phyloP scores from a whole-genome alignment of 257 asterid species.

The Apocynum venetum region DNA sequence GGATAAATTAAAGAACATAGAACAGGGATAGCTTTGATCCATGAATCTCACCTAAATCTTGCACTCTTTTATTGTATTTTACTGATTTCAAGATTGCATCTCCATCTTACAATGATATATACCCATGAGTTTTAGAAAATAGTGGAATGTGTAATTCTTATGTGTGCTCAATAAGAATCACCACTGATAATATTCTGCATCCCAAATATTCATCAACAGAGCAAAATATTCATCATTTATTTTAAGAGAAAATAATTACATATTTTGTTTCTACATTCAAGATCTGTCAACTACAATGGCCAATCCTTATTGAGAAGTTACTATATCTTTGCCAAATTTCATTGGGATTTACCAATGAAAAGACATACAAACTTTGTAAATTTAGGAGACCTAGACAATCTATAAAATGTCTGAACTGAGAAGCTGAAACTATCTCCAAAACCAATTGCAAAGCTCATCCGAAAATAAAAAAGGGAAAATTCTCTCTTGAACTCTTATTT shows the following conservation, averaged over 20 bases:
- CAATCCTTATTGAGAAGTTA: not conserved
- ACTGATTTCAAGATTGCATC: not conserved
- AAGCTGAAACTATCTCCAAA: constrained; percentile 54
- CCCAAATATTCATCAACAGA: too few relatives aligned
- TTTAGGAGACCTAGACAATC: not conserved
- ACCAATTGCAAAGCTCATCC: constrained; percentile 59
- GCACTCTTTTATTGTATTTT: not conserved
- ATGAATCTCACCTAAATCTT: not conserved
- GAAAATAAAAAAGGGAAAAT: constrained; percentile 33
- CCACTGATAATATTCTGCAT: too few relatives aligned
- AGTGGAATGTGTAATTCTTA: too few relatives aligned
- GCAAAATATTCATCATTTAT: too few relatives aligned
- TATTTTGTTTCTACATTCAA: too few relatives aligned
- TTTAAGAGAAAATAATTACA: too few relatives aligned
- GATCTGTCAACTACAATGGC: not conserved
- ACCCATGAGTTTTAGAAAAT: not conserved
- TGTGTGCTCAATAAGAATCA: too few relatives aligned
- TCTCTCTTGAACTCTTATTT: constrained; percentile 41
- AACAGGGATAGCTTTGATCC: constrained; percentile 5
- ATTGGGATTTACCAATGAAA: not conserved
- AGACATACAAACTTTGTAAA: not conserved
- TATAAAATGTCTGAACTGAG: constrained; percentile 17
- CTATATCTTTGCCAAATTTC: not conserved
- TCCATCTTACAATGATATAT: not conserved
- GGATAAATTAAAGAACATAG: constrained; percentile 20